These are phyloP conservation scores for Russula virescens DNA, from an alignment of 768 basidiomycete genomes.

Conservation along the genomic window DNA sequence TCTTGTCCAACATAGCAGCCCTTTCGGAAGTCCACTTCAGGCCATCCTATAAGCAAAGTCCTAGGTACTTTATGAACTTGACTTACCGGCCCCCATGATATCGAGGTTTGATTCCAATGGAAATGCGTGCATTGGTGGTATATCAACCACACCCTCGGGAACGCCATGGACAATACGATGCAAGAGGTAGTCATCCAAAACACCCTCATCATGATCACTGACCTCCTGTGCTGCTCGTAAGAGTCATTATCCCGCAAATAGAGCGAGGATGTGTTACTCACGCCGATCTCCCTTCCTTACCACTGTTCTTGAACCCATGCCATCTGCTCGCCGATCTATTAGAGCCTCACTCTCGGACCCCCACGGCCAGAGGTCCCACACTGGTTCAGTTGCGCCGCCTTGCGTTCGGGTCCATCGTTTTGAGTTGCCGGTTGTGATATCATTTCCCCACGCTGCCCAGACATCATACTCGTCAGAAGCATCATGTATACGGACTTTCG, in stretches of 20 bases:
- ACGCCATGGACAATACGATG: slow-evolving; percentile 81
- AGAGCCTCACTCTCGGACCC: slow-evolving; percentile 47
- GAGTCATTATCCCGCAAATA: slow-evolving; percentile 11
- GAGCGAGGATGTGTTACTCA: slow-evolving; percentile 40
- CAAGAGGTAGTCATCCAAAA: slow-evolving; percentile 56
- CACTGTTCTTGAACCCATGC: slow-evolving; percentile 74
- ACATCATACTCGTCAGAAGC: slow-evolving; percentile 73
- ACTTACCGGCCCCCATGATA: slow-evolving; percentile 86
- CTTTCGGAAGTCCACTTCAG: slow-evolving; percentile 88
- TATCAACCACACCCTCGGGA: slow-evolving; percentile 80
- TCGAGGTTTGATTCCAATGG: slow-evolving; percentile 96
- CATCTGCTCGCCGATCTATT: slow-evolving; percentile 60
- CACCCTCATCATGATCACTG: slow-evolving; percentile 49
- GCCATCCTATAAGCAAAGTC: slow-evolving; percentile 14
- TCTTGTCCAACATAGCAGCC: slow-evolving; percentile 99
- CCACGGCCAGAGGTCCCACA: slow-evolving; percentile 67
- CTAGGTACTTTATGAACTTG: neutral
- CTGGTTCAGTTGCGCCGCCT: slow-evolving; percentile 74
- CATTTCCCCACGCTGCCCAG: slow-evolving; percentile 73
- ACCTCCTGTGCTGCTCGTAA: slow-evolving; percentile 44
- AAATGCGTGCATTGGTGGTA: slow-evolving; percentile 69
- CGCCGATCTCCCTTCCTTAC: slow-evolving; percentile 65
- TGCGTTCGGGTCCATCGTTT: slow-evolving; percentile 50
- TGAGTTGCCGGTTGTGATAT: slow-evolving; percentile 37
- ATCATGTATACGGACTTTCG: slow-evolving; percentile 80